These are phyloP conservation scores for Sphaerobolus stellatus DNA, from an alignment of 1,284 basidiomycete genomes.

Conservation along the genomic window DNA sequence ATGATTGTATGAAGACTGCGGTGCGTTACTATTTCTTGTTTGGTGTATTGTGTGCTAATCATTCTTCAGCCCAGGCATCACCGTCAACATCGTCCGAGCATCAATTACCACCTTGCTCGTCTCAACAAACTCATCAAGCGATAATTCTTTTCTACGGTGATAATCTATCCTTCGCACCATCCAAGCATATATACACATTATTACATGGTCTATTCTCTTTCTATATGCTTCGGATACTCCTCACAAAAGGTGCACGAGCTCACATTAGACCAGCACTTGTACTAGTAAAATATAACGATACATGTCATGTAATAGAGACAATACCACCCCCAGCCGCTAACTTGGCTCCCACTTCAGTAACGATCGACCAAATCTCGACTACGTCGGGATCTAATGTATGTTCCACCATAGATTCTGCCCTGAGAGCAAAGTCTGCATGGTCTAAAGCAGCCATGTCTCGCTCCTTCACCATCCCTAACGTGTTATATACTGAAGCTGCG, in stretches of 20 bases:
- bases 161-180: too few species aligned
- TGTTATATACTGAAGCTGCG: constrained; percentile 68
- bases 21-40: constrained; percentile 46
- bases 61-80: constrained; percentile 57
- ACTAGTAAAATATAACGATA: neutral
- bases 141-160: too few species aligned
- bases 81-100: constrained; percentile 66
- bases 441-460: constrained; percentile 54
- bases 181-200: too few species aligned
- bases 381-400: constrained; percentile 52
- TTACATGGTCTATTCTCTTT: neutral
- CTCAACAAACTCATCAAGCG: constrained; percentile 45
- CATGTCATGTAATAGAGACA: neutral
- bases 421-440: constrained; percentile 47
- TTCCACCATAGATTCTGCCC: constrained; percentile 40
- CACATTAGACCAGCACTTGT: neutral
- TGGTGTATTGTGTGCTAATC: neutral
- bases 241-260: neutral
- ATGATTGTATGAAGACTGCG: constrained; percentile 84
- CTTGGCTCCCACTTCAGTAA: constrained; percentile 55
- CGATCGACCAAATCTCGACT: constrained; percentile 54
- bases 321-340: constrained; percentile 36
- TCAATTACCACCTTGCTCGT: constrained; percentile 84
- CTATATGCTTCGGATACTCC: neutral
- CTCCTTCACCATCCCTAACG: constrained; percentile 53